phyloP scores from a whole-genome alignment of 805 yeast genomes.

The Starmerella kuoi region DNA sequence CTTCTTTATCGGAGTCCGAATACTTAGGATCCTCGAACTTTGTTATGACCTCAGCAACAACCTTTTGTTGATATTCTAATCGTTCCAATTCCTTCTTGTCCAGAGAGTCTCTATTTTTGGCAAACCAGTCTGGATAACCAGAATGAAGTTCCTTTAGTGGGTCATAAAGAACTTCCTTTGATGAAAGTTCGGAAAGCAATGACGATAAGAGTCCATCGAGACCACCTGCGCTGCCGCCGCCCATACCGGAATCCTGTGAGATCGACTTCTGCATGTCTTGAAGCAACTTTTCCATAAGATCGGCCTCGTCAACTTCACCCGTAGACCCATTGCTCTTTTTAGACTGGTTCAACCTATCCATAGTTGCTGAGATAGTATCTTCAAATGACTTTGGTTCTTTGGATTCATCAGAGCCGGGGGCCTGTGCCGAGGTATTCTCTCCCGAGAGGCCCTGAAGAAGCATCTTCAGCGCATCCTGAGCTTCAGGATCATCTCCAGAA shows the following conservation, averaged over 20 bases:
- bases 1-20: constrained; percentile 36
- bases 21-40: constrained; percentile 58
- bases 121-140: constrained; percentile 63
- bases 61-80: constrained; percentile 49
- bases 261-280: constrained; percentile 39
- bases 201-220: constrained; percentile 57
- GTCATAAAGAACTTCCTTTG: constrained; percentile 75
- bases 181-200: constrained; percentile 68
- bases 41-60: constrained; percentile 48
- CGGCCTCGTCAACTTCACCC: constrained; percentile 36
- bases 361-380: constrained; percentile 64
- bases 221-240: constrained; percentile 38
- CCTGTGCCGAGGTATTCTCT: neutral
- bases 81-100: constrained; percentile 38
- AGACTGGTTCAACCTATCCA: constrained; percentile 70
- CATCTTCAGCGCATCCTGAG: neutral
- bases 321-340: constrained; percentile 38
- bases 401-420: constrained; percentile 7
- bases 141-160: constrained; percentile 71
- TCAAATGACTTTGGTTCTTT: constrained; percentile 35
- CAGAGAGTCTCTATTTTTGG: constrained; percentile 36
- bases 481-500: neutral
- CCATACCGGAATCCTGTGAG: constrained; percentile 24
- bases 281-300: constrained; percentile 49
- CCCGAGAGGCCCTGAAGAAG: constrained; percentile 2